These are phyloP conservation scores for Elymus sibiricus DNA, from an alignment of 176 grass and related monocot genomes.

Conservation along the genomic window DNA sequence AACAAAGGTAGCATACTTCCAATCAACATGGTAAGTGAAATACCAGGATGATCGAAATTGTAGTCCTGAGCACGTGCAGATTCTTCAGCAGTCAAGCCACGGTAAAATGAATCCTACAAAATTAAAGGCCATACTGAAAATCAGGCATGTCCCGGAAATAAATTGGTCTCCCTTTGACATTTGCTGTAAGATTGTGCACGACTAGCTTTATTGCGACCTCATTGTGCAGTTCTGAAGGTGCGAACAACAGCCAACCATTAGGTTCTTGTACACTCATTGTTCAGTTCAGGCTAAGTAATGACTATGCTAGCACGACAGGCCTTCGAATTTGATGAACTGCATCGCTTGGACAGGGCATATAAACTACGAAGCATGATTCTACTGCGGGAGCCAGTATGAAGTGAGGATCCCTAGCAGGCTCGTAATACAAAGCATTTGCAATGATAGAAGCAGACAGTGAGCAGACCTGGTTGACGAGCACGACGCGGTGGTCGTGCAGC, in stretches of 20 bases:
- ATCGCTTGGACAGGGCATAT: background rate
- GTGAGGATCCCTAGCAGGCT: background rate
- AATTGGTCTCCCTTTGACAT: background rate
- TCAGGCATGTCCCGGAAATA: background rate
- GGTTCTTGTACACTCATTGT: background rate
- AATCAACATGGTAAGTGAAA: conserved; percentile 27
- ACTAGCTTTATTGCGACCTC: background rate
- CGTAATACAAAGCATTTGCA: background rate
- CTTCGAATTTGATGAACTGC: background rate
- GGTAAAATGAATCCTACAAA: conserved; percentile 93
- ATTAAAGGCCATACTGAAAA: conserved; percentile 2
- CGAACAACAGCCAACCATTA: background rate
- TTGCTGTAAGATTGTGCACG: background rate
- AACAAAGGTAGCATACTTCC: conserved; percentile 1
- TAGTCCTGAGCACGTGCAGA: conserved; percentile 80
- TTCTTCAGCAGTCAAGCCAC: conserved; percentile 88
- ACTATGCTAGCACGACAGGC: background rate
- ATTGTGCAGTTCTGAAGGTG: background rate
- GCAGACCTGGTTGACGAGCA: conserved; percentile 82
- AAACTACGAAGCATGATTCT: no score
- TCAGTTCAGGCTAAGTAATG: background rate
- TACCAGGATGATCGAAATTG: conserved; percentile 99
- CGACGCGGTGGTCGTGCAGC: conserved; percentile 92
- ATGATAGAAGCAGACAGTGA: background rate
- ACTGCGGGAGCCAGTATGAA: background rate